Evolutionary conservation across 2,329 filamentous ascomycete genomes (phyloP).

Genomic region (Colletotrichum paranaense): DNA sequence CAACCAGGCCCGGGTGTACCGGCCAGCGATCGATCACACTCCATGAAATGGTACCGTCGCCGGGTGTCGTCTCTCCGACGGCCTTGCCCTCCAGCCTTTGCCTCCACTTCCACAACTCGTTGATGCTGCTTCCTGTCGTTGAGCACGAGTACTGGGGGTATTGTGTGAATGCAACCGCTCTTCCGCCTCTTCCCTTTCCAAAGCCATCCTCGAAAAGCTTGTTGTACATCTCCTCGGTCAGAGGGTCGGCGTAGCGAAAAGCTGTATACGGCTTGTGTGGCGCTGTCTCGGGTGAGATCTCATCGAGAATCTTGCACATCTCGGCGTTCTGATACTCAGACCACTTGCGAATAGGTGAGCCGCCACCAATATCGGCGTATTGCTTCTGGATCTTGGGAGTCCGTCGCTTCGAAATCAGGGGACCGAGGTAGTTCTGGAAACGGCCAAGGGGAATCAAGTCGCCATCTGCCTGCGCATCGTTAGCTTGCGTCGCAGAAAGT

Average conservation of each 20-base stretch:
- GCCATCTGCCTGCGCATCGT: constrained; percentile 76
- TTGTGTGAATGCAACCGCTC: constrained; percentile 96
- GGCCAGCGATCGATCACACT: constrained; percentile 99
- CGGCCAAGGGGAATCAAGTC: constrained; percentile 96
- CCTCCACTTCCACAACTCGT: constrained; percentile 98
- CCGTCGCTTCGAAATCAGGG: constrained; percentile 84
- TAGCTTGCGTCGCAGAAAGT: constrained; percentile 24
- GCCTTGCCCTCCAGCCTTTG: constrained; percentile 85
- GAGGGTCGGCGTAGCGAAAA: constrained; percentile 91
- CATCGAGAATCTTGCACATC: constrained; percentile 97
- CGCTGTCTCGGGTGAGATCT: constrained; percentile 89
- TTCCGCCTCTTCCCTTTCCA: constrained; percentile 87
- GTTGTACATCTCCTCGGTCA: constrained; percentile 95
- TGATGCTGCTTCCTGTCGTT: constrained; percentile 94
- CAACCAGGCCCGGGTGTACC: constrained; percentile 87
- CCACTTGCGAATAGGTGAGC: constrained; percentile 98
- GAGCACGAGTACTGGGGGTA: constrained; percentile 99
- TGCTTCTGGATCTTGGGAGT: constrained; percentile 98
- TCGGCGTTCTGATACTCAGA: constrained; percentile 92
- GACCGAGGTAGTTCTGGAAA: constrained; percentile 90
- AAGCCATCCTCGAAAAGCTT: constrained; percentile 89
- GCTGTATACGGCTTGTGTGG: constrained; percentile 98
- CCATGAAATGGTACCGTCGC: constrained; percentile 85
- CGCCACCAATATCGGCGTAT: constrained; percentile 93
- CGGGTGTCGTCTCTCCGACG: constrained; percentile 59